Base-by-base conservation (phyloP, 2,329 filamentous ascomycete genomes). In the Sphaceloma murrayae region DNA sequence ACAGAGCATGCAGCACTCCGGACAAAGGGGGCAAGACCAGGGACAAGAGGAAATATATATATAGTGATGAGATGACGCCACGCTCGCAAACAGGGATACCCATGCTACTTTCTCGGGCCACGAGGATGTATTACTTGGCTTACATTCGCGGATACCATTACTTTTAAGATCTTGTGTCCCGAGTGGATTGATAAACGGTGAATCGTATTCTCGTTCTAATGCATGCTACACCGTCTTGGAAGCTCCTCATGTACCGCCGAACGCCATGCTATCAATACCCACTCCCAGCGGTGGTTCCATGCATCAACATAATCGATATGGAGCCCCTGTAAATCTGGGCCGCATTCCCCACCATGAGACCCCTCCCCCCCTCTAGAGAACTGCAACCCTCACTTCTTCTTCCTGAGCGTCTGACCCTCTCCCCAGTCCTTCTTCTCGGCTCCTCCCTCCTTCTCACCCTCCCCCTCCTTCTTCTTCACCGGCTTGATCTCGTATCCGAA, bases 401-500 rank as follows among this genome's bases (percentile, higher is more conserved):
- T 93, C 22, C 74, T 69, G 1, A 95, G 66, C 4, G 83, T 91
- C 62, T 95, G 84, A 0, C 89, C 89, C 52, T 85, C 77, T 0
- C 89, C 89, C 52, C 61, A 62, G 30, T 57, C 51, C 3, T 80
- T 77, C 31, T 94, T 94, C 46, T 64, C 71, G 3, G 74, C 71
- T n/a, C 77, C 70, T 49, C 78, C 74, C 11, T 64, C 58, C 27
- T 77, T 73, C 48, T 82, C 78, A 48, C 79, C 72, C 42, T 78
- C 75, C 58, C 78, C 79, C 47, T 85, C 78, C 26, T 77, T 81
- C 46, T 82, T 78, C 6, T 84, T 85, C 31, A 93, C 72, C 0
- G 89, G 89, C 62, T 83, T 94, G 59, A 94, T 75, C 57, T 94
- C 82, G 57, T 96, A 98, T 2, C 91, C 91, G 51, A 98, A 94